Base-by-base conservation (phyloP, 306 rosid genomes). In the Chamaecrista fasciculata region DNA sequence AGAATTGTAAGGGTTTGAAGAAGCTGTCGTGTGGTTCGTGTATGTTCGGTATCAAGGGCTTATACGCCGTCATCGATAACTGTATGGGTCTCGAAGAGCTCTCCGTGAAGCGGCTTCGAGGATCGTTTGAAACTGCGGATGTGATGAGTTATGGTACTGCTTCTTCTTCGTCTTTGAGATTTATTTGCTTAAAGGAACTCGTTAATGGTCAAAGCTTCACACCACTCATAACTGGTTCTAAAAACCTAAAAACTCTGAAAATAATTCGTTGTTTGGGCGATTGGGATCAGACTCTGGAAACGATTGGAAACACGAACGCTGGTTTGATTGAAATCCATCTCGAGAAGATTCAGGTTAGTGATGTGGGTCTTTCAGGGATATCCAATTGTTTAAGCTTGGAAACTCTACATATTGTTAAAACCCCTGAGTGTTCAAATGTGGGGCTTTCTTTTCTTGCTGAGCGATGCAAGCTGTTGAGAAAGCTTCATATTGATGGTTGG, bases 401-500 rank as follows among this genome's bases (percentile, higher is more conserved):
- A 26, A 64, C 75, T 19, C 67, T 92, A 78, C 94, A 86, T 40
- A 80, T 92, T 47, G 84, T 89, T 25, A 92, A 92, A 79, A 80
- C 83, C 1, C 84, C 95, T 0, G 97, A 89, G 43, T 89, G 96
- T 64, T 79, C 98, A 0, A 87, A 92, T 67, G 44, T 31, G 0
- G 98, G 98, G 39, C 86, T 89, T 26, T 57, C 76, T 25, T 71
- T 53, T 5, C 80, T 92, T 14, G 95, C 92, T 8, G 86, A 82
- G 20, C 24, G 73, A 10, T 92, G 96, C 59, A 87, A 66, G 78
- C 71, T 52, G 24, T 25, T 92, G 80, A 92, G 83, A 78, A 92
- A 86, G 91, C 96, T 92, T 67, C 95, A 92, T 79, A 78, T 92
- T 67, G 92, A 92, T 87, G 98, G 95, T 44, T 89, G 98, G 95